These are phyloP conservation scores for Amanita jacksonii DNA, from an alignment of 768 basidiomycete species.

Conservation along the genomic window DNA sequence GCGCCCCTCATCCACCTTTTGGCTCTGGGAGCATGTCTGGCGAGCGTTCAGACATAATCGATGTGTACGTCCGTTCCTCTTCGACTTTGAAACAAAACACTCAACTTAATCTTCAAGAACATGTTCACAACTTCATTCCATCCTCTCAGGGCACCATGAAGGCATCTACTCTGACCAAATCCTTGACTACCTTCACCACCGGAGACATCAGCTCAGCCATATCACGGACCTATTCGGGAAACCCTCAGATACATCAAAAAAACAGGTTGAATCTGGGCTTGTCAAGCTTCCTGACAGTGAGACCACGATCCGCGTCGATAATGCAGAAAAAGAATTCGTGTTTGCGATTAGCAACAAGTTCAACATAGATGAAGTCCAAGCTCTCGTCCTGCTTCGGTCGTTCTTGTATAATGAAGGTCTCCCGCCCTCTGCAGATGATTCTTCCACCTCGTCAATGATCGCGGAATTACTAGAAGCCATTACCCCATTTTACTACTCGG, in stretches of 20 bases:
- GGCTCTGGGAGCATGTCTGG: constrained; percentile 26
- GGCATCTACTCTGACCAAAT: constrained; percentile 50
- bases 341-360: constrained; percentile 64
- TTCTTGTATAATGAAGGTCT: constrained; percentile 75
- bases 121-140: constrained; percentile 46
- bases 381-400: constrained; percentile 62
- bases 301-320: constrained; percentile 52
- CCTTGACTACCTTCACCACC: constrained; percentile 46
- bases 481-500: constrained; percentile 74
- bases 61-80: constrained; percentile 40
- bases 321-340: constrained; percentile 61
- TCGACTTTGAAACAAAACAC: not conserved
- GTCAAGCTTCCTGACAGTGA: constrained; percentile 62
- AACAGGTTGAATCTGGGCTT: constrained; percentile 55
- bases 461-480: constrained; percentile 61
- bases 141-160: constrained; percentile 48
- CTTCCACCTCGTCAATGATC: constrained; percentile 32
- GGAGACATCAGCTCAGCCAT: constrained; percentile 46
- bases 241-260: constrained; percentile 58
- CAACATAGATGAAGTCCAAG: constrained; percentile 74
- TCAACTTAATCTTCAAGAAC: constrained; percentile 30
- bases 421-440: constrained; percentile 35
- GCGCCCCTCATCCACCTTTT: not conserved
- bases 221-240: constrained; percentile 58
- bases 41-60: constrained; percentile 59